phyloP scores from a whole-genome alignment of 345 rosid species.

The Nasturtium officinale region DNA sequence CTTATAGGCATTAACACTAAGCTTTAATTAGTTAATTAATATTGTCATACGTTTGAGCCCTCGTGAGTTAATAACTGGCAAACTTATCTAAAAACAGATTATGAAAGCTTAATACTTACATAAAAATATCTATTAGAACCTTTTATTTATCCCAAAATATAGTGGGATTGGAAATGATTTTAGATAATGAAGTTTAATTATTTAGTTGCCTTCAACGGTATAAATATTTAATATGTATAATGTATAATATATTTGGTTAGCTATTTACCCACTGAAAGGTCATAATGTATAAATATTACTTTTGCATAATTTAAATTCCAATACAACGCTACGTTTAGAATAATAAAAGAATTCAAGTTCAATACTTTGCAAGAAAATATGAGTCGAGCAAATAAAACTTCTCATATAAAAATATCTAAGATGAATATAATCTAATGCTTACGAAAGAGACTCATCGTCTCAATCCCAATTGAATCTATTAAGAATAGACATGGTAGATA shows the following conservation, averaged over 20 bases:
- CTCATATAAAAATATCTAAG: neutral
- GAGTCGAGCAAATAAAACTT: neutral
- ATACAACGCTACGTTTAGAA: neutral
- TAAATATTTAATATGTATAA: too few species aligned
- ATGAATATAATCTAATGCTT: neutral
- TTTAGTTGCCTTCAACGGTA: too few species aligned
- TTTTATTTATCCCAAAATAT: too few species aligned
- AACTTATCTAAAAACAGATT: neutral
- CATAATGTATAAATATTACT: neutral
- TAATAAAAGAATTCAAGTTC: neutral
- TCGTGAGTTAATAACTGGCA: neutral
- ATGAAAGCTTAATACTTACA: neutral
- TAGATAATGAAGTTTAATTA: too few species aligned
- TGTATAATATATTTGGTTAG: too few species aligned
- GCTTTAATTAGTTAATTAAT: neutral
- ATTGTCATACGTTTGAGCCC: neutral
- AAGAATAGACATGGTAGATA: neutral
- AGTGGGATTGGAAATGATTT: too few species aligned
- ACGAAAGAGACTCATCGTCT: conserved; percentile 20
- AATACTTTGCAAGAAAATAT: neutral
- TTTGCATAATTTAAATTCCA: neutral
- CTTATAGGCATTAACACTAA: conserved; percentile 38
- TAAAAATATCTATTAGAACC: neutral
- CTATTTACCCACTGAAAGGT: neutral
- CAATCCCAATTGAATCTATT: neutral